Evolutionary conservation across 2,329 filamentous ascomycete species (phyloP).

Genomic region (Colletotrichum sp.): DNA sequence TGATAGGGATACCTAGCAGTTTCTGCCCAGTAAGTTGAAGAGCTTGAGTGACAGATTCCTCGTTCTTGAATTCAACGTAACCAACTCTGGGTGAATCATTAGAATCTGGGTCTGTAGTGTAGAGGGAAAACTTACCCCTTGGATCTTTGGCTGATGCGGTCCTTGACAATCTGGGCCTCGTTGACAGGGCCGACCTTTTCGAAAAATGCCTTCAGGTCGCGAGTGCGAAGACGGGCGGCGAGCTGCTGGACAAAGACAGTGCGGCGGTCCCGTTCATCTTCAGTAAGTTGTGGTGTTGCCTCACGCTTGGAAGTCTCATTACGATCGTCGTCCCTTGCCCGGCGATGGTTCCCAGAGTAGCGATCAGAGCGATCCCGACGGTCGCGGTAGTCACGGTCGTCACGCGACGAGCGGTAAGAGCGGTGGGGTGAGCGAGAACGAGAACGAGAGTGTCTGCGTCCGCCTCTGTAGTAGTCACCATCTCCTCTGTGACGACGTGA

Average conservation of each 20-base stretch:
- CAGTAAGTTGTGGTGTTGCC: conserved; percentile 76
- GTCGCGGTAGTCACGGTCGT: conserved; percentile 62
- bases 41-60: conserved; percentile 91
- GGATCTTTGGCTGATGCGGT: conserved; percentile 92
- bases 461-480: conserved; percentile 70
- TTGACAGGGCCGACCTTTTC: conserved; percentile 94
- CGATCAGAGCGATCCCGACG: conserved; percentile 51
- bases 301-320: conserved; percentile 47
- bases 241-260: conserved; percentile 99
- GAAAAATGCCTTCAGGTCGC: conserved; percentile 93
- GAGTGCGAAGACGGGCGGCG: conserved; percentile 88
- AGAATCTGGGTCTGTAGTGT: conserved; percentile 31
- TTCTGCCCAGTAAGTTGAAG: conserved; percentile 99
- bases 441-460: conserved; percentile 60
- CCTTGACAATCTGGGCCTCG: conserved; percentile 98
- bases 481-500: conserved; percentile 72
- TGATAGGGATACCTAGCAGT: conserved; percentile 97
- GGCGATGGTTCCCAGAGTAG: conserved; percentile 47
- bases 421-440: conserved; percentile 75
- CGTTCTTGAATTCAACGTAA: conserved; percentile 98
- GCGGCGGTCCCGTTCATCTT: conserved; percentile 94
- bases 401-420: conserved; percentile 57
- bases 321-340: conserved; percentile 57
- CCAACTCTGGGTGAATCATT: conserved; percentile 74
- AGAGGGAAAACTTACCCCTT: conserved; percentile 77